Percentiles rank a stretch among this genome's conserved stretches.
Evolutionary conservation across 441 rosid genomes (phyloP).

Genomic region (Raphanus hybrid): DNA sequence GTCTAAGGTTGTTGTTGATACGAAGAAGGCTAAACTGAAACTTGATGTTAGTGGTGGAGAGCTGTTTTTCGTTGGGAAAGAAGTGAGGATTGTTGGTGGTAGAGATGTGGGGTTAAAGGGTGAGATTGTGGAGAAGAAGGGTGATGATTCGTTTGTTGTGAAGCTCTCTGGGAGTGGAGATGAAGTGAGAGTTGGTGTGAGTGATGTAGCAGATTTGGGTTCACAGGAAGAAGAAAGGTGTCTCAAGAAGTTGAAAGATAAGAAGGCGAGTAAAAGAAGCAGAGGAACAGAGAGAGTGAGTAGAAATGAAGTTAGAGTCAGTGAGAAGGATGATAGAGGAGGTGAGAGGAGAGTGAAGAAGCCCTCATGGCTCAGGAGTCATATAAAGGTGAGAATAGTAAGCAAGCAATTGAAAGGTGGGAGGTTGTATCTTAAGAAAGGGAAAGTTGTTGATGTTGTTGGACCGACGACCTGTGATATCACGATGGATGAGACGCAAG

Average conservation of each 20-base stretch:
- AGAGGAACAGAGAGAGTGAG: constrained; percentile 44
- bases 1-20: constrained; percentile 17
- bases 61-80: constrained; percentile 57
- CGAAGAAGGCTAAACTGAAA: constrained; percentile 34
- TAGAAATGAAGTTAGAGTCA: constrained; percentile 24
- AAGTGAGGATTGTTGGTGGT: constrained; percentile 69
- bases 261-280: constrained; percentile 32
- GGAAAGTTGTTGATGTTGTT: constrained; percentile 69
- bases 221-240: constrained; percentile 71
- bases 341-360: constrained; percentile 35
- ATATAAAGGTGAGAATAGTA: constrained; percentile 68
- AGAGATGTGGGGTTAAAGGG: constrained; percentile 64
- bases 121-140: constrained; percentile 47
- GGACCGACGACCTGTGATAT: constrained; percentile 71
- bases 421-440: constrained; percentile 76
- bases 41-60: constrained; percentile 33
- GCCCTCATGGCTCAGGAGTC: constrained; percentile 70
- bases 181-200: constrained; percentile 49
- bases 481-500: constrained; percentile 69
- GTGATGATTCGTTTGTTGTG: constrained; percentile 46
- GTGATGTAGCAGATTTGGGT: constrained; percentile 69
- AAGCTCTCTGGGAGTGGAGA: constrained; percentile 50
- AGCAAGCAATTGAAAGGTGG: constrained; percentile 77
- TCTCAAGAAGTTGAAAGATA: constrained; percentile 52
- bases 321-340: constrained; percentile 26